Evolutionary conservation across 2,329 filamentous ascomycete genomes (phyloP).

Genomic region (Apiospora marii): DNA sequence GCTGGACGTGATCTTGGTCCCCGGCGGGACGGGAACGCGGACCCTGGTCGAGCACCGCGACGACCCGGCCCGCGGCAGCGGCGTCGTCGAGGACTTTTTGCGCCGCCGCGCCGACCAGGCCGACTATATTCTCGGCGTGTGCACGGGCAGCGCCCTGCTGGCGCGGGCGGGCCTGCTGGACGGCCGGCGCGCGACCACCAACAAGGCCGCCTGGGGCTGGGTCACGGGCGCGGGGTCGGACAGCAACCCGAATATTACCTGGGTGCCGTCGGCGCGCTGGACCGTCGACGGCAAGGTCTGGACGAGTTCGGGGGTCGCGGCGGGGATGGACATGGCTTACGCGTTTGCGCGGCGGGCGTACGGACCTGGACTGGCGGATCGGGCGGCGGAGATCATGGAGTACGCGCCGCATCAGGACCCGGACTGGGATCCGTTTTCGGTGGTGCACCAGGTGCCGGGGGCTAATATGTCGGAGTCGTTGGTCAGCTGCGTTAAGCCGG

Average conservation of each 20-base stretch:
- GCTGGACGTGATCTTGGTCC: slow-evolving; percentile 45
- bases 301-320: slow-evolving; percentile 36
- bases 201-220: slow-evolving; percentile 35
- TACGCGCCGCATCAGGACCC: slow-evolving; percentile 32
- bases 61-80: slow-evolving; percentile 28
- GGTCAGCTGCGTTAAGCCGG: not conserved
- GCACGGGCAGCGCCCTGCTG: slow-evolving; percentile 34
- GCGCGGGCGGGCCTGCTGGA: slow-evolving; percentile 33
- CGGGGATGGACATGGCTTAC: slow-evolving; percentile 35
- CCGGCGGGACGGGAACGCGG: slow-evolving; percentile 34
- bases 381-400: slow-evolving; percentile 60
- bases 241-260: slow-evolving; percentile 44
- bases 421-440: slow-evolving; percentile 37
- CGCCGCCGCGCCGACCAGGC: slow-evolving; percentile 51
- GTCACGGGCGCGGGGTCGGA: slow-evolving; percentile 27
- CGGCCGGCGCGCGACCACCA: slow-evolving; percentile 33
- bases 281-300: slow-evolving; percentile 35
- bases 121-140: slow-evolving; percentile 39
- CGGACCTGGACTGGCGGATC: slow-evolving; percentile 54
- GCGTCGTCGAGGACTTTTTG: slow-evolving; percentile 36
- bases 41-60: slow-evolving; percentile 36
- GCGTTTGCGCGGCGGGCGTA: slow-evolving; percentile 30
- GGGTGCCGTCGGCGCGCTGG: slow-evolving; percentile 36
- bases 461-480: not conserved
- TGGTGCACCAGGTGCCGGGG: slow-evolving; percentile 30